A percentile compares a stretch with the other conserved stretches of the same genome.
phyloP scores from a whole-genome alignment of 495 filamentous ascomycete species.

The Pyronema omphalodes region DNA sequence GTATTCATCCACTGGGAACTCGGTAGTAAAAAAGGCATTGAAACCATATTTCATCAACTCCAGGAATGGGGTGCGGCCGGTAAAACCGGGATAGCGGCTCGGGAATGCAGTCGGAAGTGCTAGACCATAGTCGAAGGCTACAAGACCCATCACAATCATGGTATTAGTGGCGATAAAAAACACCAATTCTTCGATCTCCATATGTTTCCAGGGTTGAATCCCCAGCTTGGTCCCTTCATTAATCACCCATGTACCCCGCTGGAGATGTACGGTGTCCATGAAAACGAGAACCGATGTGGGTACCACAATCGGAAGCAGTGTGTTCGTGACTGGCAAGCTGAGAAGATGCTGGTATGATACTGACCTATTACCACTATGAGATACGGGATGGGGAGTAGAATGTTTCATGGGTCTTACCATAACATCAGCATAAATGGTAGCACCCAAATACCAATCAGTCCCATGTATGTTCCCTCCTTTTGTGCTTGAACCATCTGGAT shows the following conservation, averaged over 20 bases:
- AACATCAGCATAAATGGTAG: conserved; percentile 41
- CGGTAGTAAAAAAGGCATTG: conserved; percentile 28
- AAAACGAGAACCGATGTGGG: conserved; percentile 51
- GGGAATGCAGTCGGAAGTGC: conserved; percentile 40
- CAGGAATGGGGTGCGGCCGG: background rate
- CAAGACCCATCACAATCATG: conserved; percentile 44
- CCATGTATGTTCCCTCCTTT: conserved; percentile 39
- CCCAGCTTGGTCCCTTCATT: conserved; percentile 41
- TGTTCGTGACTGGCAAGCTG: conserved; percentile 33
- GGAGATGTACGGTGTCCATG: conserved; percentile 43
- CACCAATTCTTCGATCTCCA: conserved; percentile 48
- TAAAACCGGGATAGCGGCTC: conserved; percentile 30
- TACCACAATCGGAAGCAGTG: conserved; percentile 35
- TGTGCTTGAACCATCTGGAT: conserved; percentile 13
- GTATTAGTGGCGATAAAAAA: conserved; percentile 51
- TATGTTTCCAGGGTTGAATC: conserved; percentile 36
- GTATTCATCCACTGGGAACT: conserved; percentile 34
- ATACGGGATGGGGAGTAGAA: background rate
- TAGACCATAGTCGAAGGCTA: conserved; percentile 43
- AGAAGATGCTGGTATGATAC: conserved; percentile 41
- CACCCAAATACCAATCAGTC: conserved; percentile 49
- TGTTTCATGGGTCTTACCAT: conserved; percentile 28
- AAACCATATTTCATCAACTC: background rate
- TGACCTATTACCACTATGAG: conserved; percentile 8
- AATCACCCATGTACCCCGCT: conserved; percentile 48